These are phyloP conservation scores for Phytophthora pistaciae DNA, from an alignment of 352 stramenopile genomes.

Conservation along the genomic window DNA sequence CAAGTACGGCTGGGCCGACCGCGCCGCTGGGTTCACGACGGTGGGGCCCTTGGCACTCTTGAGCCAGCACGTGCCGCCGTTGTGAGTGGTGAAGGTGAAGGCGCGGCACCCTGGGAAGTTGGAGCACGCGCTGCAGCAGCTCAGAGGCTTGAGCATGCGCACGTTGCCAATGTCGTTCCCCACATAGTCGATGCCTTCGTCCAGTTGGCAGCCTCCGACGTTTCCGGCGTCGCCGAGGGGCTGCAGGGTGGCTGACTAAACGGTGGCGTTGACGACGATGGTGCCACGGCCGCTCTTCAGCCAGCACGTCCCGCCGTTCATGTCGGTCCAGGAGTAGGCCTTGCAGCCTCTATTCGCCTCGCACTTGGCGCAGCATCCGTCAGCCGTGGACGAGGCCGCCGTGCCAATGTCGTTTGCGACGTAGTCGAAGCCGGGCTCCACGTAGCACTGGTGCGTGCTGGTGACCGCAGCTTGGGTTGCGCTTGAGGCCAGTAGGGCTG, in stretches of 20 bases:
- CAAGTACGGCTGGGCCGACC: conserved; percentile 19
- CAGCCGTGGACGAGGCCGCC: conserved; percentile 7
- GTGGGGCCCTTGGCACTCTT: conserved; percentile 40
- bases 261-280: conserved; percentile 16
- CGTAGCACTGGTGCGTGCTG: conserved; percentile 24
- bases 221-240: conserved; percentile 1
- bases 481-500: not conserved
- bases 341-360: conserved; percentile 31
- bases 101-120: conserved; percentile 42
- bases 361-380: conserved; percentile 32
- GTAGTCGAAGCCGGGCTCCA: conserved; percentile 40
- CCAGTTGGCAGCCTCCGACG: conserved; percentile 17
- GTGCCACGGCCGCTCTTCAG: conserved; percentile 55
- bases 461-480: conserved; percentile 21
- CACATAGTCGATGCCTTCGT: conserved; percentile 30
- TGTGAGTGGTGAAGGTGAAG: conserved; percentile 39
- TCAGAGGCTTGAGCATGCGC: conserved; percentile 18
- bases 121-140: conserved; percentile 29
- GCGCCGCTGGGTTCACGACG: conserved; percentile 17
- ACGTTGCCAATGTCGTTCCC: conserved; percentile 22
- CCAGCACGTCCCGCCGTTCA: conserved; percentile 64
- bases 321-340: conserved; percentile 52
- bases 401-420: conserved; percentile 37
- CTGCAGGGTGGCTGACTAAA: conserved; percentile 24
- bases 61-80: conserved; percentile 41